Evolutionary conservation across 805 yeast genomes (phyloP), one percentile per base, ranked within the genome.

Genomic region (Maudiozyma turicensis): DNA sequence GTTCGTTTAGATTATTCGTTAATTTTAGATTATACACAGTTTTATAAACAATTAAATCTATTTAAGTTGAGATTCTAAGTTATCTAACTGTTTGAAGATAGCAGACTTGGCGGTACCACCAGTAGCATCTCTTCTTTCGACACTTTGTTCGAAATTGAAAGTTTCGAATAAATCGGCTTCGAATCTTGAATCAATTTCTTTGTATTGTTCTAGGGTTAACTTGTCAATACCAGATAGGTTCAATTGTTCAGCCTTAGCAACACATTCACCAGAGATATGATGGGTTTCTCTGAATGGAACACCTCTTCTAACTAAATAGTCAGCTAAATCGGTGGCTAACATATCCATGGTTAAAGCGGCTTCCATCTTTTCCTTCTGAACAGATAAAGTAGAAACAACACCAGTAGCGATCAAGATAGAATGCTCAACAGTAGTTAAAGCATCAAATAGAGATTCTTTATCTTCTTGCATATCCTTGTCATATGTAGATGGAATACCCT

Each of bases 221-320:
- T 89, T 72, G 67, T 93, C 98, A 65, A 93, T 93, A 47, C 97
- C 97, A 7, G 83, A 71, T 41, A 87, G 71, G 20, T 76, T 77
- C 52, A 74, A 69, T 52, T 79, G 90, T 72, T 93, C 99, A 6
- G 98, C 96, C 43, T 71, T 68, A 54, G 95, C 81, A 43, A 93
- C 99, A 72, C 97, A 93, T 68, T 89, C 96, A 50, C 99, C 99
- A 6, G 97, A 88, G 53, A 93, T 93, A 68, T 93, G 98, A 72
- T 93, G 99, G 1, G 99, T 93, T 71, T 93, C 98, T 74, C 99
- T 87, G 73, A 93, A 93, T 50, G 99, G 99, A 56, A 93, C 99
- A 52, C 99, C 99, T 68, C 84, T 90, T 72, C 96, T 84, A 46
- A 93, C 99, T 56, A 93, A 76, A 68, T 93, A 93, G 68, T 93